Base-by-base conservation (phyloP, 306 rosid genomes). In the Sechiopsis laciniata region DNA sequence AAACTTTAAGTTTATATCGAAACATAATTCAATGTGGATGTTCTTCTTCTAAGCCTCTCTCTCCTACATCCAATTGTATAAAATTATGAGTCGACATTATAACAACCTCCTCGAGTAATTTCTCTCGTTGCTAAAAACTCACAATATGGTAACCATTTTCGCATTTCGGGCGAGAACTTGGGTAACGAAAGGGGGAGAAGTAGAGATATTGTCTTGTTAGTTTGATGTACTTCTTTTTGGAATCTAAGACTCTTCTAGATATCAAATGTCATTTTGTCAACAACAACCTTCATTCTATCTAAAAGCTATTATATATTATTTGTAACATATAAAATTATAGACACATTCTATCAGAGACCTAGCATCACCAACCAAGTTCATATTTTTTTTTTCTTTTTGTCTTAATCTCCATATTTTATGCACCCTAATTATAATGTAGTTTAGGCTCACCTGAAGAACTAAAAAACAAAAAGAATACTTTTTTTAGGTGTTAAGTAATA, bases 261-360 rank as follows among this genome's bases (percentile, higher is more conserved):
- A 64, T 64, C 71, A 64, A 14, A 64, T 17, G 71, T 64, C 29
- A 37, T 64, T 37, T 37, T 64, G 71, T 64, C 71, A 40, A 40
- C 71, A 64, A 64, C 71, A 64, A 37, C 71, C 52, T 64, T 64
- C 71, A 40, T 64, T 64, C 70, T 63, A 63, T 63, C 70, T 37
- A 2, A 63, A 60, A 62, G 48, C 7, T 35, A 32, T n/a, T 63
- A 16, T 63, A 16, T 63, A 64, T 64, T 35, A 3, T 63, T 63
- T 63, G 52, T 14, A 9, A 63, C 51, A 63, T 63, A 16, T 63
- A 35, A 37, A 63, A 63, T 62, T 11, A 12, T 16, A 15, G 21
- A 62, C 70, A n/a, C 70, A 40, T 62, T 62, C 69, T 16, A 20
- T 16, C 7, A 15, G 2, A 60, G 21, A 62, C 68, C 48, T 32